Conservation (phyloP, 2,329 filamentous ascomycete genomes). For the Microsporum ferrugineum region DNA sequence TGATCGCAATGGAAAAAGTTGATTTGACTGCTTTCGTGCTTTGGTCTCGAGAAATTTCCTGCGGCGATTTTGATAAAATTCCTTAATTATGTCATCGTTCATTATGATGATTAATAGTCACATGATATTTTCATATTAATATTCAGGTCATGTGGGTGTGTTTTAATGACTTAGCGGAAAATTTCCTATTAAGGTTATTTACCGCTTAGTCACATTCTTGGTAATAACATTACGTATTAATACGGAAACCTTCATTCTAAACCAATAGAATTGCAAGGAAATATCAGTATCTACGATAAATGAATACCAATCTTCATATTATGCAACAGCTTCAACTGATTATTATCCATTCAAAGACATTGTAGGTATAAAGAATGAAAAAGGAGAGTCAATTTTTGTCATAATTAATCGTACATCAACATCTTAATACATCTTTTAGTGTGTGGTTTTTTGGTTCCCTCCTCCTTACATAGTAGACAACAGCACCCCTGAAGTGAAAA, state of each 20-base stretch:
- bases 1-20: background rate
- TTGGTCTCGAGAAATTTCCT: background rate
- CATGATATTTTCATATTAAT: background rate
- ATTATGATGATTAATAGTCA: background rate
- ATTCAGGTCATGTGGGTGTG: background rate
- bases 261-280: background rate
- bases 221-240: background rate
- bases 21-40: background rate
- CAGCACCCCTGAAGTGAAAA: background rate
- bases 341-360: background rate
- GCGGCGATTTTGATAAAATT: constrained; percentile 1
- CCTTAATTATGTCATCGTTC: background rate
- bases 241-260: background rate
- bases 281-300: background rate
- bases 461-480: background rate
- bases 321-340: background rate
- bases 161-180: background rate
- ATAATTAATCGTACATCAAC: constrained; percentile 9
- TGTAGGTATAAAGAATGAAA: background rate
- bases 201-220: background rate
- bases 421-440: constrained; percentile 4
- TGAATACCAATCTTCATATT: background rate
- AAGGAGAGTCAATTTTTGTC: constrained; percentile 2
- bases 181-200: background rate
- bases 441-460: background rate